Evolutionary conservation across 2,329 filamentous ascomycete species (phyloP).

Genomic region (Fusarium temperatum): DNA sequence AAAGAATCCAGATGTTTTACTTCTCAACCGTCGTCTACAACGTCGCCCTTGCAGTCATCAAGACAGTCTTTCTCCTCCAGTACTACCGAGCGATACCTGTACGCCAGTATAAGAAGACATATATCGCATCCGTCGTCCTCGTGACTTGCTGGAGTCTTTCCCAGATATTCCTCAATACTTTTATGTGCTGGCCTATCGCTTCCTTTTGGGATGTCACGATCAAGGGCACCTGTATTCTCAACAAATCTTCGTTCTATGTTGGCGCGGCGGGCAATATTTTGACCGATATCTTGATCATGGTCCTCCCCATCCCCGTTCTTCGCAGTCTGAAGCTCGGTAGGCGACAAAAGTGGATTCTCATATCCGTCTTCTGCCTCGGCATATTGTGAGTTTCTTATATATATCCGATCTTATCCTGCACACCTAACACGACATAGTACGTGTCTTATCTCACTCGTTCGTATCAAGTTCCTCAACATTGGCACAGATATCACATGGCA

Average conservation of each 20-base stretch:
- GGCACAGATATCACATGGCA: background rate
- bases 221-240: background rate
- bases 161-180: background rate
- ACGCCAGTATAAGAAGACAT: background rate
- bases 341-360: background rate
- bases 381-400: background rate
- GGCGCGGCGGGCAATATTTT: background rate
- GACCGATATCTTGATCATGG: background rate
- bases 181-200: background rate
- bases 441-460: background rate
- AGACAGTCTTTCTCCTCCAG: background rate
- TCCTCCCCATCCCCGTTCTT: background rate
- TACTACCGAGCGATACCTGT: background rate
- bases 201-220: background rate
- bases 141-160: background rate
- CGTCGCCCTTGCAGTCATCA: background rate
- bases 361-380: background rate
- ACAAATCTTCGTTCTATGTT: background rate
- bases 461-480: background rate
- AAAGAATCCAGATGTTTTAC: background rate
- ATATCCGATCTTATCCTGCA: background rate
- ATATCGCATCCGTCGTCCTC: background rate
- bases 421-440: background rate
- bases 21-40: background rate
- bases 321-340: background rate